phyloP scores from a whole-genome alignment of 1,139 yeast species.

The Geotrichum carabidarum region DNA sequence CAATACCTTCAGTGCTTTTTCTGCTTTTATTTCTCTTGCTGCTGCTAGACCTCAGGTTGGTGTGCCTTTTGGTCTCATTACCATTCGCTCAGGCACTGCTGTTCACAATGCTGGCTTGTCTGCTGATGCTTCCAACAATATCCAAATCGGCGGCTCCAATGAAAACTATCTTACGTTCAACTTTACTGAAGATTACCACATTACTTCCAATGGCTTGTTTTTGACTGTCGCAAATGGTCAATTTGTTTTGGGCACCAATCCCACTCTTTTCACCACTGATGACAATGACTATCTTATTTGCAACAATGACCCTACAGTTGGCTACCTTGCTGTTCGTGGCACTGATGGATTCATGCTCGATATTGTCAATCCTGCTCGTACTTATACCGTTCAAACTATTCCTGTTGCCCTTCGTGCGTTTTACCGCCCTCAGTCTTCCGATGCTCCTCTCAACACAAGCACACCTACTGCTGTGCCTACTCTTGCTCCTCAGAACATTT shows the following conservation, averaged over 20 bases:
- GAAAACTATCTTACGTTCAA: not conserved
- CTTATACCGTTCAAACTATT: not conserved
- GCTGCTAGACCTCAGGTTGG: conserved; percentile 14
- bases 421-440: not conserved
- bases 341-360: not conserved
- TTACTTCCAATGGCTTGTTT: conserved; percentile 1
- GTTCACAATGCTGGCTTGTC: conserved; percentile 3
- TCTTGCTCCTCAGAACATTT: not conserved
- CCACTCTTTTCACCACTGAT: not conserved
- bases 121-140: conserved; percentile 2
- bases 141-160: not conserved
- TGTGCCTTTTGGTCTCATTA: conserved; percentile 7
- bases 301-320: not conserved
- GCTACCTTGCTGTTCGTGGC: conserved; percentile 1
- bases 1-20: not conserved
- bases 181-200: not conserved
- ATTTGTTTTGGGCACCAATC: not conserved
- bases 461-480: not conserved
- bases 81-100: conserved; percentile 13
- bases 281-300: conserved; percentile 4
- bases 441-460: not conserved
- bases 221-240: conserved; percentile 5
- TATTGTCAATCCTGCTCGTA: not conserved
- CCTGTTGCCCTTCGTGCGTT: not conserved
- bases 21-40: conserved; percentile 5